These are phyloP conservation scores for Bipolaris cookei DNA, from an alignment of 2,329 filamentous ascomycete species.

Conservation along the genomic window DNA sequence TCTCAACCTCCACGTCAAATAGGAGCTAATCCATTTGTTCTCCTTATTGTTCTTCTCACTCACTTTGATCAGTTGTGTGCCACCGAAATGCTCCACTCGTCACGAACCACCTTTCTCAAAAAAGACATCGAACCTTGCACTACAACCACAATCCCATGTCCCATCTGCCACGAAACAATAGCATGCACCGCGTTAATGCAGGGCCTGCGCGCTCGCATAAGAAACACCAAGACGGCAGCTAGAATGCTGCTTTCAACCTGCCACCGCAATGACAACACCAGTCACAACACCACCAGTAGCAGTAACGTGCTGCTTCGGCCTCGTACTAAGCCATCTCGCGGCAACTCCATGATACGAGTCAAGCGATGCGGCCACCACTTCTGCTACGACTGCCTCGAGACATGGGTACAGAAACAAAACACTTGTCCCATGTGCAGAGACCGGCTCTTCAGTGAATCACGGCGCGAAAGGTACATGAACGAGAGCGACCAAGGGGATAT, in stretches of 20 bases:
- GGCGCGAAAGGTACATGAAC: background rate
- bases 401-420: background rate
- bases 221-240: background rate
- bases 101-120: background rate
- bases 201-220: background rate
- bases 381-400: constrained; percentile 4
- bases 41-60: background rate
- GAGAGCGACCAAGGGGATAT: background rate
- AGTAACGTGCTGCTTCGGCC: background rate
- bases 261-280: background rate
- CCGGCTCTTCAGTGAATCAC: background rate
- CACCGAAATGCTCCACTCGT: background rate
- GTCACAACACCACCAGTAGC: background rate
- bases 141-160: background rate
- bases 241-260: background rate
- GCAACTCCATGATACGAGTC: constrained; percentile 1
- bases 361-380: constrained; percentile 6
- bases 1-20: too few relatives aligned
- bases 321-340: background rate
- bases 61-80: too few relatives aligned
- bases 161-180: background rate
- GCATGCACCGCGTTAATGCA: background rate
- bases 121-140: background rate
- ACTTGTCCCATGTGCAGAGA: constrained; percentile 8
- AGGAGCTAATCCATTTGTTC: too few relatives aligned